Evolutionary conservation across 805 yeast genomes (phyloP).

Genomic region (Ogataea paraovalis): DNA sequence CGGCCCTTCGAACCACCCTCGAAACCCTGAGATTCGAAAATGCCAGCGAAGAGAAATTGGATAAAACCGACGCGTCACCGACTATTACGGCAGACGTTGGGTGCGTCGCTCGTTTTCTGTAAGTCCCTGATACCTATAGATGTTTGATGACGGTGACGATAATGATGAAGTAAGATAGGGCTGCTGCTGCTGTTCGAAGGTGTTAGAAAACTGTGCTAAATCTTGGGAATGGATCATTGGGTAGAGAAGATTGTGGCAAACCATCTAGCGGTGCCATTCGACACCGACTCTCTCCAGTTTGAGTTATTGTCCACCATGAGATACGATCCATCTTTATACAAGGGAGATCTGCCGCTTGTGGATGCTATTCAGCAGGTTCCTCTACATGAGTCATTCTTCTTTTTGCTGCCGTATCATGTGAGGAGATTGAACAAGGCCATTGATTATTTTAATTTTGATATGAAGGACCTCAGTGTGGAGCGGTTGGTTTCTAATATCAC

Average conservation of each 20-base stretch:
- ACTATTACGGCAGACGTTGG: conserved; percentile 4
- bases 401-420: conserved; percentile 61
- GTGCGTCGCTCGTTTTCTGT: conserved; percentile 1
- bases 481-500: conserved; percentile 41
- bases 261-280: conserved; percentile 14
- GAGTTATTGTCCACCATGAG: conserved; percentile 68
- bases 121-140: not conserved
- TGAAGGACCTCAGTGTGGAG: conserved; percentile 32
- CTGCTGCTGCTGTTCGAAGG: too few relatives aligned
- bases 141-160: too few relatives aligned
- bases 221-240: not conserved
- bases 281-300: conserved; percentile 31
- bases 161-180: too few relatives aligned
- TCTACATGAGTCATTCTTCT: conserved; percentile 40
- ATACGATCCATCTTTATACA: conserved; percentile 61
- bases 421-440: conserved; percentile 54
- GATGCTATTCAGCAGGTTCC: conserved; percentile 24
- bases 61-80: not conserved
- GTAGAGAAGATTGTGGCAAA: not conserved
- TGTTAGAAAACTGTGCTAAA: too few relatives aligned
- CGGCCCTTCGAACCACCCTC: too few relatives aligned
- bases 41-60: not conserved
- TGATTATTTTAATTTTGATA: conserved; percentile 48
- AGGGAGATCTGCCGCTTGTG: conserved; percentile 18
- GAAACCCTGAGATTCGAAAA: not conserved